Conservation (phyloP, 73 alveolate species). For the Symbiodinium natans region DNA sequence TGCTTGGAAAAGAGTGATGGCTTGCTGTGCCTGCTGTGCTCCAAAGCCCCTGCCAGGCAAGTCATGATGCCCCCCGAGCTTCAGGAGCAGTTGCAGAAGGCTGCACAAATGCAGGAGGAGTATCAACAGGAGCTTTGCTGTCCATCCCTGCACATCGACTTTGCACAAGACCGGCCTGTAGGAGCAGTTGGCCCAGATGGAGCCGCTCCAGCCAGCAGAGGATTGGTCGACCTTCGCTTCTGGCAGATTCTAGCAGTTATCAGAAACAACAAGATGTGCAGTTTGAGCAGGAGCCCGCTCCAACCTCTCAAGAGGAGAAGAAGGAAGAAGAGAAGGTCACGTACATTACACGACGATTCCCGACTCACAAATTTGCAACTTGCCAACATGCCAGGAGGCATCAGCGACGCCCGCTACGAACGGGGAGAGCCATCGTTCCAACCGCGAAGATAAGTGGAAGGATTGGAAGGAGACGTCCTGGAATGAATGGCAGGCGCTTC, state of each 20-base stretch:
- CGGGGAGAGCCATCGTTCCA: neutral
- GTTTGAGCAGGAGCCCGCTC: neutral
- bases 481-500: conserved; percentile 29
- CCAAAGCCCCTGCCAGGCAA: conserved; percentile 83
- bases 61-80: conserved; percentile 61
- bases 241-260: too few relatives aligned
- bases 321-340: neutral
- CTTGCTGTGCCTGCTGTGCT: neutral
- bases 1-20: neutral
- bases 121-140: conserved; percentile 21
- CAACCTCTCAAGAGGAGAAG: neutral
- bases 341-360: neutral
- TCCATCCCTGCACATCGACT: neutral
- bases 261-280: too few relatives aligned
- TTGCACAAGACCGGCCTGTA: neutral
- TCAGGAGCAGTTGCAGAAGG: conserved; percentile 67
- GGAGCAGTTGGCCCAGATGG: conserved; percentile 64
- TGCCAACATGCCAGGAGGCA: too few relatives aligned
- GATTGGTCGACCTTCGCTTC: neutral
- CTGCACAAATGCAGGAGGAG: conserved; percentile 65
- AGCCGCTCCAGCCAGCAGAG: conserved; percentile 24
- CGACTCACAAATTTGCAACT: too few relatives aligned
- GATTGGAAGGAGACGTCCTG: conserved; percentile 85
- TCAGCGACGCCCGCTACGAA: neutral
- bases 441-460: conserved; percentile 39